Evolutionary conservation across 2,329 filamentous ascomycete genomes (phyloP), one percentile per base, ranked within the genome.

Genomic region (Colletotrichum coccodes): DNA sequence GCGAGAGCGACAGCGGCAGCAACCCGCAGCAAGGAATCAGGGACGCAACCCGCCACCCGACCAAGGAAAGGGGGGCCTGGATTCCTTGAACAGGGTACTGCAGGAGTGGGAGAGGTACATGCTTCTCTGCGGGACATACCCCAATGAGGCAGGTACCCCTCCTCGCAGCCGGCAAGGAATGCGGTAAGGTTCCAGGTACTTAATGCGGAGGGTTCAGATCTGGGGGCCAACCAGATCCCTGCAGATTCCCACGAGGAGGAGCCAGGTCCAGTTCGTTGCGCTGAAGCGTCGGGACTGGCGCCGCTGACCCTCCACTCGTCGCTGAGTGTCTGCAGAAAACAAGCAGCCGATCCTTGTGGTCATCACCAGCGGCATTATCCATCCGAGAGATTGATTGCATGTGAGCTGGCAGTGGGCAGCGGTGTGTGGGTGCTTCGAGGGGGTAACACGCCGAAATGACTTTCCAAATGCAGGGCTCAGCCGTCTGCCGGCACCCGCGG

Each of bases 191-290:
- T 49, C 30, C 44, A 28, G 57, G 57, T 49, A 49, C 44, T 8
- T 60, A 34, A 60, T 60, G 44, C 57, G 36, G 40, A 59, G 61
- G 66, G 56, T 66, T 60, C 49, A 66, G 66, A 69, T 69, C 66
- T 26, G 56, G 66, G 62, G 56, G 44, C 54, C 66, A 69, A 40
- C 58, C 40, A 56, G 42, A 69, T 60, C 66, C 66, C 54, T 69
- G 66, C 56, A 69, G 61, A 38, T 66, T 64, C 56, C 66, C 66
- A 69, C 66, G 61, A 60, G 66, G 56, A 42, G 57, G 32, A 58
- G 26, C 47, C 40, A 30, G 47, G 40, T 36, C 63, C 58, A 54
- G 58, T 56, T 61, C 57, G 34, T 26, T 34, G 23, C 50, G n/a
- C n/a, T n/a, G n/a, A n/a, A n/a, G n/a, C n/a, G n/a, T n/a, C n/a